Conservation (phyloP, 768 basidiomycete genomes). For the Tricholoma bakamatsutake region DNA sequence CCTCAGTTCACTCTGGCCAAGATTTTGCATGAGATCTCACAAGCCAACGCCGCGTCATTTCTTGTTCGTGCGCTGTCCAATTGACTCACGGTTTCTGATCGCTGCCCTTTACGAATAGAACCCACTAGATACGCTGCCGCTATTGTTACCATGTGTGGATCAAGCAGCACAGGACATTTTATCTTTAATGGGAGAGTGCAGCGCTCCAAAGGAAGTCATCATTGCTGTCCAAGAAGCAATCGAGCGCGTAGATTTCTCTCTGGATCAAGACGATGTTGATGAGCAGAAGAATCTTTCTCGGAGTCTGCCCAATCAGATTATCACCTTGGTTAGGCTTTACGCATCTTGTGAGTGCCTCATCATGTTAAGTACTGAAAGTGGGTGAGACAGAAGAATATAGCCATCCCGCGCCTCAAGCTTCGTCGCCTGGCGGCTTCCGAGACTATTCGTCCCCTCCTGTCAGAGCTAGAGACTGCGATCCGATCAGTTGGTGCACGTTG, state of each 20-base stretch:
- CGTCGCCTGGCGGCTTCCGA: constrained; percentile 37
- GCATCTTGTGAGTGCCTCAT: constrained; percentile 27
- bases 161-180: constrained; percentile 34
- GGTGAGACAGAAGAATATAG: constrained; percentile 17
- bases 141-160: constrained; percentile 32
- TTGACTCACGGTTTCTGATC: background rate
- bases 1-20: constrained; percentile 24
- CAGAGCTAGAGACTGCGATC: constrained; percentile 29
- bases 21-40: constrained; percentile 24
- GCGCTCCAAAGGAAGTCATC: constrained; percentile 40
- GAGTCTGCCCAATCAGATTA: constrained; percentile 24
- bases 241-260: constrained; percentile 28
- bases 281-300: constrained; percentile 16
- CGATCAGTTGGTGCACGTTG: constrained; percentile 18
- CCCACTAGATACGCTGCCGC: constrained; percentile 36
- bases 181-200: constrained; percentile 32
- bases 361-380: background rate
- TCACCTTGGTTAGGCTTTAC: constrained; percentile 33
- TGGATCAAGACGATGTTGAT: constrained; percentile 17
- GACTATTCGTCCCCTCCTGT: constrained; percentile 35
- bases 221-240: constrained; percentile 41
- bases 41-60: constrained; percentile 17
- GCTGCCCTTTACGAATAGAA: constrained; percentile 26
- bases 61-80: constrained; percentile 12
- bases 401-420: constrained; percentile 39